Conservation (phyloP, 352 stramenopile species). For the Globisporangium cystogenes region DNA sequence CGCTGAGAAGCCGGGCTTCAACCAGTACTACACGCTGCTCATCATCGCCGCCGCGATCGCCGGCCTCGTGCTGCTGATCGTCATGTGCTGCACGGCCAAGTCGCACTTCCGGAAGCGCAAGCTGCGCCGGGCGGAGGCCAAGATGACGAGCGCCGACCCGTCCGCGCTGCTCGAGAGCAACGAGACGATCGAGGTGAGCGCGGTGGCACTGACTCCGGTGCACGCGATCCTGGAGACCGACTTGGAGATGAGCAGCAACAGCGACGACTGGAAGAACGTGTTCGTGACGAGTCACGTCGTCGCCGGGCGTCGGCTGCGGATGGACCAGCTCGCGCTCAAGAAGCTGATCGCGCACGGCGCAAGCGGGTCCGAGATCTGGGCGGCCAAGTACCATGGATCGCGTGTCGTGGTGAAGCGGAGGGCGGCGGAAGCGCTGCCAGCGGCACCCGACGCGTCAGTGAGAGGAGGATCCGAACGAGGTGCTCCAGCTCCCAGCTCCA, state of each 20-base stretch:
- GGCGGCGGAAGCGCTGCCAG: neutral
- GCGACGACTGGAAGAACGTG: conserved; percentile 4
- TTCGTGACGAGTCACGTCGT: conserved; percentile 25
- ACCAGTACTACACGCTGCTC: conserved; percentile 3
- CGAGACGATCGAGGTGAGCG: conserved; percentile 1
- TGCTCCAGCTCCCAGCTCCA: no score
- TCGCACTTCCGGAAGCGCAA: conserved; percentile 1
- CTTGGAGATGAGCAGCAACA: conserved; percentile 3
- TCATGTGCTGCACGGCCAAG: conserved; percentile 2
- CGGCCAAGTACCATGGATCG: conserved; percentile 25
- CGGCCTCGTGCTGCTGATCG: conserved; percentile 5
- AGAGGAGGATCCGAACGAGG: no score
- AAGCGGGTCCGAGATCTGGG: conserved; percentile 10
- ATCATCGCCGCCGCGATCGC: conserved; percentile 7
- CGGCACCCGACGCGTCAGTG: neutral
- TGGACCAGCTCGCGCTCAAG: conserved; percentile 26
- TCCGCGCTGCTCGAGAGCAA: conserved; percentile 5
- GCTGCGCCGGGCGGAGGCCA: conserved; percentile 2
- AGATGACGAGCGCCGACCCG: conserved; percentile 13
- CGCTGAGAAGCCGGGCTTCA: conserved; percentile 4
- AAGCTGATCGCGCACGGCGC: conserved; percentile 32
- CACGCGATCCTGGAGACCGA: conserved; percentile 10
- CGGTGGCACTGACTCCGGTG: conserved; percentile 2
- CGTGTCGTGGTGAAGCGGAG: conserved; percentile 45
- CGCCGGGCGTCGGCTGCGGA: conserved; percentile 2